Percentiles rank a stretch among this genome's conserved stretches.
phyloP scores from a whole-genome alignment of 2,329 filamentous ascomycete species.

The Scolecobasidium constrictum region DNA sequence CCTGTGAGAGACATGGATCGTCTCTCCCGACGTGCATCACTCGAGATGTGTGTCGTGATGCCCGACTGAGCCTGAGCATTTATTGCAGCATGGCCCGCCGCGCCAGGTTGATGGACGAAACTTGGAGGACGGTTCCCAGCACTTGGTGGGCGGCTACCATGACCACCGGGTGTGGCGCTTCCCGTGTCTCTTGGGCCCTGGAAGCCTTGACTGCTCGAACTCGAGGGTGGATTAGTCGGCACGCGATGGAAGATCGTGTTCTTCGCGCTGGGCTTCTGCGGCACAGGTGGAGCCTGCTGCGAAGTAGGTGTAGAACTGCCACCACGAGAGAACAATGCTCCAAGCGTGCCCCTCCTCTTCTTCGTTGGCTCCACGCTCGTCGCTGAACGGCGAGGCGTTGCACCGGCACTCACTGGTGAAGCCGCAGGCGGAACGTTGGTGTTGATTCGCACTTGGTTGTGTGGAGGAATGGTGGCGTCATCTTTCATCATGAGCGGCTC shows the following conservation, averaged over 20 bases:
- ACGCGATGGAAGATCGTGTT: slow-evolving; percentile 8
- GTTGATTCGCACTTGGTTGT: not conserved
- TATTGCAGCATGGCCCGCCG: slow-evolving; percentile 5
- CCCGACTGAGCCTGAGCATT: not conserved
- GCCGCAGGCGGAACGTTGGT: not conserved
- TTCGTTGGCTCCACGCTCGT: not conserved
- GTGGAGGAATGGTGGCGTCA: not conserved
- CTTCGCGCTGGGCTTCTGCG: not conserved
- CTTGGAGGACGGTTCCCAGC: not conserved
- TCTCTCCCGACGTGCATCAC: not conserved
- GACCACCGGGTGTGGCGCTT: not conserved
- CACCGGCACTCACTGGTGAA: not conserved
- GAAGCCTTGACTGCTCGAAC: not conserved
- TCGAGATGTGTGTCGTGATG: not conserved
- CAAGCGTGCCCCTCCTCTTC: not conserved
- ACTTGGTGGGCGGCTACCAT: not conserved
- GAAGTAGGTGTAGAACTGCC: not conserved
- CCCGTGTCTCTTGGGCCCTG: not conserved
- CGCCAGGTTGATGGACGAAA: not conserved
- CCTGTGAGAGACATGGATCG: not conserved
- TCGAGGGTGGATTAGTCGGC: not conserved
- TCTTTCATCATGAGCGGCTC: not conserved
- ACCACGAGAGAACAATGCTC: not conserved
- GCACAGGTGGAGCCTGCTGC: too few relatives aligned
- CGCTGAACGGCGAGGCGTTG: not conserved